phyloP scores from a whole-genome alignment of 2,329 filamentous ascomycete genomes.

The Microdochium bolleyi region DNA sequence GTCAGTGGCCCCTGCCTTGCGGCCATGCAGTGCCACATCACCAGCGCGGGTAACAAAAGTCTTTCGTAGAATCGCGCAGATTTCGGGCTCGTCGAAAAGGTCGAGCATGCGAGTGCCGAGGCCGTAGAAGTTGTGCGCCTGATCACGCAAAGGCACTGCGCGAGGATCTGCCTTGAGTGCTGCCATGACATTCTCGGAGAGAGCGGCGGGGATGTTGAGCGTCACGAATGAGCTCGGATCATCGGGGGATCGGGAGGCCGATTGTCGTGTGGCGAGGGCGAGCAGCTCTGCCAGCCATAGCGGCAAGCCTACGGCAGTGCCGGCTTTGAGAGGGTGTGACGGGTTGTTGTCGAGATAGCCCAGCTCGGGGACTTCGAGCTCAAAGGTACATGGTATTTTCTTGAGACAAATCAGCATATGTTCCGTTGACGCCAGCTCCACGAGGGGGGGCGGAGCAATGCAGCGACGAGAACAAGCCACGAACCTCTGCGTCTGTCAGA shows the following conservation, averaged over 20 bases:
- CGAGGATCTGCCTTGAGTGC: conserved; percentile 86
- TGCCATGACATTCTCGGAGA: conserved; percentile 74
- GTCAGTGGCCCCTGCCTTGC: conserved; percentile 67
- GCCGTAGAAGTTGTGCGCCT: conserved; percentile 82
- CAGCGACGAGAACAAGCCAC: conserved; percentile 2
- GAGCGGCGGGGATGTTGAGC: conserved; percentile 71
- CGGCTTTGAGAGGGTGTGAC: conserved; percentile 61
- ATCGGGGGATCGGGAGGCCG: conserved; percentile 10
- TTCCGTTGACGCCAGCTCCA: conserved; percentile 3
- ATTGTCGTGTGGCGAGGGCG: conserved; percentile 51
- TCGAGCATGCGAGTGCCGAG: conserved; percentile 82
- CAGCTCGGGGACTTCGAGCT: conserved; percentile 78
- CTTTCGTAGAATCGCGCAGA: conserved; percentile 67
- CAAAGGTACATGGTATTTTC: conserved; percentile 95
- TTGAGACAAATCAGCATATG: conserved; percentile 25
- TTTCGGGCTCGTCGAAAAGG: conserved; percentile 72
- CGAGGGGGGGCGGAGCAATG: not conserved
- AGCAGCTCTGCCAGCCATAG: conserved; percentile 96
- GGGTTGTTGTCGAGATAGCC: conserved; percentile 86
- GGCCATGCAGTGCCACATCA: conserved; percentile 81
- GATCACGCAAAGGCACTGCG: conserved; percentile 73
- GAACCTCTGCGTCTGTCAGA: conserved; percentile 73
- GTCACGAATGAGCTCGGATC: conserved; percentile 56
- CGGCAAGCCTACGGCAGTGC: conserved; percentile 74
- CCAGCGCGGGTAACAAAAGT: conserved; percentile 76